Percentiles rank a stretch among this genome's conserved stretches.
Conservation (phyloP, 495 filamentous ascomycete genomes). For the Arthonia radiata region DNA sequence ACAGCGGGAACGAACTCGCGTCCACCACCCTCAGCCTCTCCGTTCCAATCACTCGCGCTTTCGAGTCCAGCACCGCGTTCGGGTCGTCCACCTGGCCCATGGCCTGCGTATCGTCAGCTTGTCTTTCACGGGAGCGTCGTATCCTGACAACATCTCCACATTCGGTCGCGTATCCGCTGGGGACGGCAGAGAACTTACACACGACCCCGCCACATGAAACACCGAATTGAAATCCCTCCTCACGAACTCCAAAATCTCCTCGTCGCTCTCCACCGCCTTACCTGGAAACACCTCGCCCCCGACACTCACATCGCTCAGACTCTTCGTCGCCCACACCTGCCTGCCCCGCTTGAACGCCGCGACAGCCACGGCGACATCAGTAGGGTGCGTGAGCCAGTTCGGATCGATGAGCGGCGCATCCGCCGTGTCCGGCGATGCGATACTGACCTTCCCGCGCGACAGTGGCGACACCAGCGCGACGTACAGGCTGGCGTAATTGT, state of each 20-base stretch:
- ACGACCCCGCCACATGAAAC: too few relatives aligned
- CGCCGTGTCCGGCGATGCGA: conserved; percentile 15
- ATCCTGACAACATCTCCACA: too few relatives aligned
- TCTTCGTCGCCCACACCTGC: conserved; percentile 16
- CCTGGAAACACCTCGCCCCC: conserved; percentile 26
- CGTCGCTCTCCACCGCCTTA: conserved; percentile 19
- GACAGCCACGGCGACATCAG: conserved; percentile 29
- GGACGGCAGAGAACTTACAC: too few relatives aligned
- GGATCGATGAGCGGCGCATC: conserved; percentile 28
- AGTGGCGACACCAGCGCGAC: conserved; percentile 20
- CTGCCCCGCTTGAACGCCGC: conserved; percentile 28
- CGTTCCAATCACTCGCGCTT: conserved; percentile 5
- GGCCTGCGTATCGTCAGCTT: too few relatives aligned
- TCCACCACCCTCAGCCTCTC: conserved; percentile 6
- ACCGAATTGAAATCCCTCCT: too few relatives aligned
- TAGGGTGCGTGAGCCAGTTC: conserved; percentile 24
- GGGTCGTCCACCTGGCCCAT: conserved; percentile 6
- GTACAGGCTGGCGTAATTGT: conserved; percentile 20
- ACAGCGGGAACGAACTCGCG: conserved; percentile 3
- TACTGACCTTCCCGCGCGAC: conserved; percentile 28
- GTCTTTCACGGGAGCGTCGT: too few relatives aligned
- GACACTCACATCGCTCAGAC: conserved; percentile 17
- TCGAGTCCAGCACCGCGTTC: conserved; percentile 6
- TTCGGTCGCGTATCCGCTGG: too few relatives aligned
- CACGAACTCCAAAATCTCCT: conserved; percentile 25